Evolutionary conservation across 345 rosid species (phyloP).

Genomic region (Excoecaria agallocha): DNA sequence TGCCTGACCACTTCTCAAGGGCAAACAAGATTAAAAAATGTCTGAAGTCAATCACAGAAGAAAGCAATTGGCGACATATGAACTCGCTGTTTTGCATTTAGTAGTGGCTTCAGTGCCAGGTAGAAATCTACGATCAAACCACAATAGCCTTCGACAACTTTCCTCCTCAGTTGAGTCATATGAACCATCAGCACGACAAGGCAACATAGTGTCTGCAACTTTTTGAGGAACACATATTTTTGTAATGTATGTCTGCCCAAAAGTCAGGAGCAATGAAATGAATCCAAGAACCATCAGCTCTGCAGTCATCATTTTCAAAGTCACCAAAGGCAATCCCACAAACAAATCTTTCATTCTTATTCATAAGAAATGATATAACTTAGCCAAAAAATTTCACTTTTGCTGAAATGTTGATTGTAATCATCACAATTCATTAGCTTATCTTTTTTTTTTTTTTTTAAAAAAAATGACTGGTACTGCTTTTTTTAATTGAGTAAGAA

Average conservation of each 20-base stretch:
- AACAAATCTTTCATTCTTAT: neutral
- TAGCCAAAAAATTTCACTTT: neutral
- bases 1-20: no score
- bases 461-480: no score
- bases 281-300: slow-evolving; percentile 95
- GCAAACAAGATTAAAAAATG: no score
- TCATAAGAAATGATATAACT: no score
- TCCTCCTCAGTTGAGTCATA: slow-evolving; percentile 29
- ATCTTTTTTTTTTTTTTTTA: no score
- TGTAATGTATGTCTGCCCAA: no score
- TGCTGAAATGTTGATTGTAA: neutral
- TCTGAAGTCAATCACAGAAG: no score
- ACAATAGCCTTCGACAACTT: slow-evolving; percentile 55
- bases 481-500: no score
- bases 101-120: slow-evolving; percentile 25
- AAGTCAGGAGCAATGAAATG: no score
- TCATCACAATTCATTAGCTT: neutral
- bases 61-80: no score
- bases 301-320: slow-evolving; percentile 34
- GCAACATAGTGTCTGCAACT: slow-evolving; percentile 66
- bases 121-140: slow-evolving; percentile 53
- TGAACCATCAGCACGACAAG: slow-evolving; percentile 39
- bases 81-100: no score
- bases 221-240: slow-evolving; percentile 61
- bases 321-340: neutral